Evolutionary conservation across 2,329 filamentous ascomycete genomes (phyloP), one percentile per base, ranked within the genome.

Genomic region (Curvularia spicifera): DNA sequence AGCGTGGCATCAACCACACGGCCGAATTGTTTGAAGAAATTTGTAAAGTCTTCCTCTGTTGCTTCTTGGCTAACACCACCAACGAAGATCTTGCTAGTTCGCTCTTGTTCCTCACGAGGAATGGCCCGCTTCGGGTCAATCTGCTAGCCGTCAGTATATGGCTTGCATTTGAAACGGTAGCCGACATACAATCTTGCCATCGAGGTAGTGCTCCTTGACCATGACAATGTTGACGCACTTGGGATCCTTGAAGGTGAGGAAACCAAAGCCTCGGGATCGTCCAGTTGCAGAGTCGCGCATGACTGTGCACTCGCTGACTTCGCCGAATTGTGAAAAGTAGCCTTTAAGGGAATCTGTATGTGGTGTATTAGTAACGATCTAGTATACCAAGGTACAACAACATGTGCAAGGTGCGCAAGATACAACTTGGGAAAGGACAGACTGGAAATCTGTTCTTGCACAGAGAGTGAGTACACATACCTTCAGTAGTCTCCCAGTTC

Each of bases 221-320:
- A 99, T 99, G 64, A 99, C 95, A 67, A 93, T 96, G 76, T 99
- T 99, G 66, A 99, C 95, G 4, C 92, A 97, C 81, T 97, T 97
- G 47, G 95, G 90, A 73, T 99, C 95, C 76, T 91, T 96, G 83
- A 99, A 99, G 0, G 95, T 99, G 61, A 99, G 83, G 80, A 99
- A 99, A 29, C 95, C 95, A 71, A 99, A 99, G 24, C 95, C 95
- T 78, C 95, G 88, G 29, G 95, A 98, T 63, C 95, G 89, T 43
- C 95, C 95, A 9, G 93, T 96, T 49, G 91, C 90, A 61, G 93
- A 93, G 78, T 99, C 95, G 65, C 95, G 87, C 95, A 99, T 99
- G n/a, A 99, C 95, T 15, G 95, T 99, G 77, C 95, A 98, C 81
- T 99, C 95, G 29, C 94, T 86, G 44, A 99, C 95, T 76, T 99